These are phyloP conservation scores for Trichoderma cornu-damae DNA, from an alignment of 2,329 filamentous ascomycete species.

Conservation along the genomic window DNA sequence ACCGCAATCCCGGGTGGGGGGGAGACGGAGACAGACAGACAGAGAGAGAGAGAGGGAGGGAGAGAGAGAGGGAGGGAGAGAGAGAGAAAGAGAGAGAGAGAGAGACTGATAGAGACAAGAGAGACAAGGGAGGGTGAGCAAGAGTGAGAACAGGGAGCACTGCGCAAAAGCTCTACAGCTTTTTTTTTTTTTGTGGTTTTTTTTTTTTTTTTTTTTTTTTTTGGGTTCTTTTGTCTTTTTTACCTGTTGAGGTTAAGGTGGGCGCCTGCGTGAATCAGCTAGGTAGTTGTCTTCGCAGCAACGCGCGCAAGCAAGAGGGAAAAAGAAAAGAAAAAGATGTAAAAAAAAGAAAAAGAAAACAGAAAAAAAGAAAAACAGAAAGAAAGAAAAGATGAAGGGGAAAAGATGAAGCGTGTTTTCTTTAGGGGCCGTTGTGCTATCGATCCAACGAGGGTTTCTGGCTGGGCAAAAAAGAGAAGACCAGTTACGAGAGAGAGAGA, in stretches of 20 bases:
- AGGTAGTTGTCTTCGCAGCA: background rate
- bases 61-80: no score
- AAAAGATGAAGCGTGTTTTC: background rate
- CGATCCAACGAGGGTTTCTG: background rate
- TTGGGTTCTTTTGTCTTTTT: background rate
- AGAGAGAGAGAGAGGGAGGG: background rate
- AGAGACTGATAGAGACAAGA: no score
- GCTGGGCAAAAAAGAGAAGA: constrained; percentile 3
- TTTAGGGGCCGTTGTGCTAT: background rate
- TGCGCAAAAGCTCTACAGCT: background rate
- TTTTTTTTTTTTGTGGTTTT: background rate
- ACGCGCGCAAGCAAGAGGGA: background rate
- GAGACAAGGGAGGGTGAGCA: background rate
- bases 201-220: background rate
- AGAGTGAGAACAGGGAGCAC: background rate
- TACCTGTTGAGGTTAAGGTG: background rate
- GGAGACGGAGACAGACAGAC: constrained; percentile 1
- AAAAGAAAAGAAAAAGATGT: background rate
- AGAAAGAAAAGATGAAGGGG: background rate
- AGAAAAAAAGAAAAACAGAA: background rate
- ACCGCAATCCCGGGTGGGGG: constrained; percentile 4
- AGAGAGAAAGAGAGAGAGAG: background rate
- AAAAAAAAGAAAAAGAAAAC: background rate
- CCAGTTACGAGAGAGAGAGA: no score
- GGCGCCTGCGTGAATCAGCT: no score